Evolutionary conservation across 23 red algal species (phyloP), one percentile per base, ranked within the genome.

Genomic region (Gracilaria caudata): DNA sequence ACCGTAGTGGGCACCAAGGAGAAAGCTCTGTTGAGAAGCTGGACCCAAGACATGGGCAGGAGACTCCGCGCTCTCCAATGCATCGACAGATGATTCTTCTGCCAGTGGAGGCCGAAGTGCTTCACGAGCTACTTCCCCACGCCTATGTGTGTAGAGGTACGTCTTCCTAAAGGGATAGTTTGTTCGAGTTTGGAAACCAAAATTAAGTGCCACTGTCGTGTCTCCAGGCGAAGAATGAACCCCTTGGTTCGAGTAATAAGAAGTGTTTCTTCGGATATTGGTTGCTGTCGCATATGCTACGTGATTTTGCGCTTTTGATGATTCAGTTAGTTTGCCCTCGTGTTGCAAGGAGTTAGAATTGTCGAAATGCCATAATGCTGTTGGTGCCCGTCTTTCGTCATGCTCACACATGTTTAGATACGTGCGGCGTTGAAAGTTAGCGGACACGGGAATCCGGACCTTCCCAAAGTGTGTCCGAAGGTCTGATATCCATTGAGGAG

Each of bases 161-260:
- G 70, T 75, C 40, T 43, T 75, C 25, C 70, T 23, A 47, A 75
- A 46, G 39, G 70, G 70, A 14, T 75, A 75, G 70, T 75, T 75
- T 24, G 70, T 75, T 75, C 70, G 29, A 4, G 39, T 43, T 75
- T 75, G 70, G 43, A 75, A 75, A 3, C 70, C 70, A 47, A 75
- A 75, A 38, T 75, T 75, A 20, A 75, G 70, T 9, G 70, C 70
- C 43, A 49, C 43, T 19, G 39, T 47, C 3, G 70, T 75, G 43
- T 75, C 38, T 29, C 39, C 43, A 25, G 70, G 70, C 7, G 70
- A 43, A 75, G 39, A 75, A 75, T 75, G 38, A 75, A 75, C 70
- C 3, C 39, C 70, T 47, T 30, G 70, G 25, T 49, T 29, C 40
- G 70, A 46, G 19, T 75, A 49, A 49, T 75, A 47, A 21, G 70